Conservation (phyloP, 108 stramenopile genomes). For the Cyclostephanos invisitatus region DNA sequence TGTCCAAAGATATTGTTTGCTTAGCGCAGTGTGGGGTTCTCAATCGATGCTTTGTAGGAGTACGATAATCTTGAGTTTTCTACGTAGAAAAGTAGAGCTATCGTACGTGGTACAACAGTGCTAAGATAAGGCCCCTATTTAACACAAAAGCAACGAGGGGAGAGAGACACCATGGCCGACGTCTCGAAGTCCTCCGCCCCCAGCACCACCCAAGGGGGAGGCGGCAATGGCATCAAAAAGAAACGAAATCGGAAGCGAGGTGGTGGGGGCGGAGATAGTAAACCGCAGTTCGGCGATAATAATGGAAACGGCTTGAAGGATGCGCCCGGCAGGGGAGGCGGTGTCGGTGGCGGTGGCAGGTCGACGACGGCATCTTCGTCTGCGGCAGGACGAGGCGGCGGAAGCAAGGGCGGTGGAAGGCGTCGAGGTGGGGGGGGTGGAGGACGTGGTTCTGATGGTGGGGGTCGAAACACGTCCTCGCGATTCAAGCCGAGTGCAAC, state of each 20-base stretch:
- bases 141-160: no score
- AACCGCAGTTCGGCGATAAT: neutral
- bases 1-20: no score
- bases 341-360: conserved; percentile 8
- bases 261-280: conserved; percentile 4
- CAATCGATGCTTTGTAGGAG: no score
- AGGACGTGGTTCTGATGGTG: conserved; percentile 13
- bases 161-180: neutral
- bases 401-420: neutral
- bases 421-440: conserved; percentile 24
- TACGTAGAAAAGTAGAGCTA: no score
- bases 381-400: conserved; percentile 7
- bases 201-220: neutral
- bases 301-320: conserved; percentile 1
- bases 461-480: conserved; percentile 3
- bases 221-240: conserved; percentile 3
- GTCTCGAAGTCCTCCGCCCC: conserved; percentile 6
- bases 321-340: conserved; percentile 6
- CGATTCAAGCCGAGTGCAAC: conserved; percentile 21
- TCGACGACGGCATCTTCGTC: conserved; percentile 4
- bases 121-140: no score
- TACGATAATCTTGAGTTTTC: no score
- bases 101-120: no score
- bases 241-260: conserved; percentile 17
- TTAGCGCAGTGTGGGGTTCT: no score